Conservation (phyloP, 108 stramenopile genomes). For the Pseudonitzschia delicatissima region DNA sequence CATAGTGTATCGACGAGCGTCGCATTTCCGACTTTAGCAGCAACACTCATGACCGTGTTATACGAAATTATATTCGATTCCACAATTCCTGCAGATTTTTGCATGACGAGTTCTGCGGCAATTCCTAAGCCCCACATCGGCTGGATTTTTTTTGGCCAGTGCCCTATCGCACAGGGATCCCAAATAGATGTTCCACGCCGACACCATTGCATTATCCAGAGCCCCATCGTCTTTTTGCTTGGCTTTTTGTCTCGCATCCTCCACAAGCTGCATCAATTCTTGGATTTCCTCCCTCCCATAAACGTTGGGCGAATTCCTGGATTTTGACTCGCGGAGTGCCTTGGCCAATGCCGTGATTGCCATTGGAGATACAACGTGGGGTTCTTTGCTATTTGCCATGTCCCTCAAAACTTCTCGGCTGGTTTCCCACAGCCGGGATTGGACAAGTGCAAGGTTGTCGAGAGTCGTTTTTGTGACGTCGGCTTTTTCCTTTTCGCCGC, state of each 20-base stretch:
- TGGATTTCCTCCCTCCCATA: constrained; percentile 5
- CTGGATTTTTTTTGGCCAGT: constrained; percentile 6
- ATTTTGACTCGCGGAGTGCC: not conserved
- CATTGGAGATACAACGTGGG: constrained; percentile 2
- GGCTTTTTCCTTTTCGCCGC: constrained; percentile 43
- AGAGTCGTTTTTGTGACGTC: constrained; percentile 46
- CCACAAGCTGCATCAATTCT: constrained; percentile 4
- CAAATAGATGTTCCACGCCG: constrained; percentile 61
- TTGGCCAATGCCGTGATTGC: not conserved
- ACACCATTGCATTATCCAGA: not conserved
- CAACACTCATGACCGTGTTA: constrained; percentile 54
- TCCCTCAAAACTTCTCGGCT: not conserved
- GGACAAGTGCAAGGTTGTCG: constrained; percentile 31
- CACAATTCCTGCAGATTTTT: constrained; percentile 22
- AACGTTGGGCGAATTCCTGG: not conserved
- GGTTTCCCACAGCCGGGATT: constrained; percentile 24
- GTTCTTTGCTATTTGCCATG: not conserved
- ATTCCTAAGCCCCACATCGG: constrained; percentile 19
- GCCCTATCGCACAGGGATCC: constrained; percentile 59
- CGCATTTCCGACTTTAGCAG: constrained; percentile 47
- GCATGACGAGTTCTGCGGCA: not conserved
- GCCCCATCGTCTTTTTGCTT: constrained; percentile 21
- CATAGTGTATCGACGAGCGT: constrained; percentile 43
- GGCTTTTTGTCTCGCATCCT: constrained; percentile 6
- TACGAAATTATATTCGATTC: constrained; percentile 54